phyloP scores from a whole-genome alignment of 257 asterid genomes.

The Paraleonurus japonicus region DNA sequence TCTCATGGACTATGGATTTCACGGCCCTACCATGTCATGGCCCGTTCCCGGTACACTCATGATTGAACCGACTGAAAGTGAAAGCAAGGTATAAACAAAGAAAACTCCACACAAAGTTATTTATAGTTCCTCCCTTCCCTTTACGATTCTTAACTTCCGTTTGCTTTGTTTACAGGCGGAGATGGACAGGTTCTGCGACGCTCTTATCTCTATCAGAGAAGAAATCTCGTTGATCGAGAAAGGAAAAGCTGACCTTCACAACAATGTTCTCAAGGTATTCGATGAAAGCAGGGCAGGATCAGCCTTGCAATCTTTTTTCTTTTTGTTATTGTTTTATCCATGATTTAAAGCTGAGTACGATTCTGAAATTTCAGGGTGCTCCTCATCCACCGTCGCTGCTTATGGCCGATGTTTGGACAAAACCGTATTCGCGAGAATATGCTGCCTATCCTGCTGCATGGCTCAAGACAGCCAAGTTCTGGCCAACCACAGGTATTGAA shows the following conservation, averaged over 20 bases:
- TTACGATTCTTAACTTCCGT: not conserved
- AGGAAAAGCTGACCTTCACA: slow-evolving; percentile 73
- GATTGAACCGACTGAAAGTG: slow-evolving; percentile 98
- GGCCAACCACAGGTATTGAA: slow-evolving; percentile 85
- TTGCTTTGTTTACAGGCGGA: slow-evolving; percentile 62
- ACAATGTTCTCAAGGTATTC: slow-evolving; percentile 92
- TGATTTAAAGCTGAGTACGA: slow-evolving; percentile 21
- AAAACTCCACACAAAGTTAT: not conserved
- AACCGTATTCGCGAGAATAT: slow-evolving; percentile 92
- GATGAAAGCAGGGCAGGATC: not conserved
- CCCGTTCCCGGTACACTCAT: slow-evolving; percentile 98
- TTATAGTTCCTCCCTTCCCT: not conserved
- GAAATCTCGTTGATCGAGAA: slow-evolving; percentile 84
- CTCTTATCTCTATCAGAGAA: slow-evolving; percentile 92
- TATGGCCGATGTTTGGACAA: slow-evolving; percentile 96
- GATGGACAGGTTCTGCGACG: slow-evolving; percentile 89
- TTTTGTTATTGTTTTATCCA: not conserved
- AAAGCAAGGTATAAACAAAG: slow-evolving; percentile 74
- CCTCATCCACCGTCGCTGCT: slow-evolving; percentile 98
- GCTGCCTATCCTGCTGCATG: slow-evolving; percentile 98
- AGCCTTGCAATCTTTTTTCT: not conserved
- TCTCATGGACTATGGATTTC: slow-evolving; percentile 97
- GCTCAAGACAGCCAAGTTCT: slow-evolving; percentile 94
- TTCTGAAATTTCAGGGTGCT: slow-evolving; percentile 63
- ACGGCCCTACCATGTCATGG: slow-evolving; percentile 98